These are phyloP conservation scores for Trichoderma koningii DNA, from an alignment of 2,329 filamentous ascomycete genomes.

Conservation along the genomic window DNA sequence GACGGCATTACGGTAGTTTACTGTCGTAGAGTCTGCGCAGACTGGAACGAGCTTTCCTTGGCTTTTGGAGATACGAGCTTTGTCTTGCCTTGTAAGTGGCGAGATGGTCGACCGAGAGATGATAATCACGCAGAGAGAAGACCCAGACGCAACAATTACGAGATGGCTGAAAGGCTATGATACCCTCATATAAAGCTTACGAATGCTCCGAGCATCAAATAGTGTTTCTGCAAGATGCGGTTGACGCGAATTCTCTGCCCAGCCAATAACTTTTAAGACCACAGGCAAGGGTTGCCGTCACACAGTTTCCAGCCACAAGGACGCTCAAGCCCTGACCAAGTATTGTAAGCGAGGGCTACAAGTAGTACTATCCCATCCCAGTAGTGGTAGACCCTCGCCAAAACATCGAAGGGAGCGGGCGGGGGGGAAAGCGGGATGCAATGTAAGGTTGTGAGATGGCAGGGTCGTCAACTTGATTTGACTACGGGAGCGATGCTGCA, in stretches of 20 bases:
- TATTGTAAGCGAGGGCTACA: neutral
- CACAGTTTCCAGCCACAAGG: conserved; percentile 4
- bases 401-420: neutral
- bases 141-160: no score
- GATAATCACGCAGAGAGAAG: no score
- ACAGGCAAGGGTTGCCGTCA: conserved; percentile 14
- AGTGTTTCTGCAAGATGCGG: neutral
- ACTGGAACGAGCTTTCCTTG: no score
- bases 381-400: neutral
- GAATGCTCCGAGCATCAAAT: neutral
- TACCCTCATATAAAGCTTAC: no score
- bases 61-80: no score
- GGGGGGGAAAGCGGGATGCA: neutral
- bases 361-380: neutral
- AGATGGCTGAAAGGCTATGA: no score
- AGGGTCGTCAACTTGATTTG: neutral
- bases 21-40: no score
- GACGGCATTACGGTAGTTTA: no score
- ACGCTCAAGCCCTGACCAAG: neutral
- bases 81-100: no score
- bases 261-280: neutral
- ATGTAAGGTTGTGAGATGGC: neutral
- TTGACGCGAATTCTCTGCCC: neutral
- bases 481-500: conserved; percentile 12
- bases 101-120: no score